Evolutionary conservation across 2,329 filamentous ascomycete genomes (phyloP).

Genomic region (Aspergillus sp.): DNA sequence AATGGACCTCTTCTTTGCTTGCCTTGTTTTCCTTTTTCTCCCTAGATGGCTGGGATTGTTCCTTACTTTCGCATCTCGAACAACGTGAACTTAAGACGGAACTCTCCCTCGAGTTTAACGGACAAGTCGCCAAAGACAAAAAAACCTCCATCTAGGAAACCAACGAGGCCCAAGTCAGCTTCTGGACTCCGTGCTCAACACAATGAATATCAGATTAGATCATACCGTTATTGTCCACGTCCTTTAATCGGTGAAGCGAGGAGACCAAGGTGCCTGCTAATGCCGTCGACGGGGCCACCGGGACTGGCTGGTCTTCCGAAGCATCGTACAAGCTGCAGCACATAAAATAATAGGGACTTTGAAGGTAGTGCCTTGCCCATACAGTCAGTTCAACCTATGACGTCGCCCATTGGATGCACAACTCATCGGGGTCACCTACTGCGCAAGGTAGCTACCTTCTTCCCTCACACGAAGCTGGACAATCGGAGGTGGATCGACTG

Average conservation of each 20-base stretch:
- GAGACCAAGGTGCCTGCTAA: conserved; percentile 68
- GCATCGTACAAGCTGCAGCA: conserved; percentile 48
- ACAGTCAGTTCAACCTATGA: conserved; percentile 8
- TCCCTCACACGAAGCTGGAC: conserved; percentile 57
- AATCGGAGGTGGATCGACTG: conserved; percentile 76
- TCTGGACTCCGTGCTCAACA: not conserved
- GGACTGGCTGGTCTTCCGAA: conserved; percentile 38
- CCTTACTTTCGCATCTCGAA: conserved; percentile 60
- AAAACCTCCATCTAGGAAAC: conserved; percentile 61
- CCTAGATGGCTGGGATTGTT: conserved; percentile 1
- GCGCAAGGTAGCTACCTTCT: conserved; percentile 43
- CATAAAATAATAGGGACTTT: conserved; percentile 59
- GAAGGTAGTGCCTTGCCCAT: conserved; percentile 48
- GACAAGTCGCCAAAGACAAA: conserved; percentile 90
- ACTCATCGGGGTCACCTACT: conserved; percentile 43
- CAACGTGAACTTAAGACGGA: conserved; percentile 66
- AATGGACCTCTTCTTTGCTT: not conserved
- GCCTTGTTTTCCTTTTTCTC: not conserved
- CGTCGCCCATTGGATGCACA: too few species aligned
- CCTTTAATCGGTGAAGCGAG: conserved; percentile 73
- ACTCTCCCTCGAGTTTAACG: conserved; percentile 64
- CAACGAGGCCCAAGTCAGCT: conserved; percentile 3
- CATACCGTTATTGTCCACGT: conserved; percentile 57
- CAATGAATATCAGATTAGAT: conserved; percentile 5
- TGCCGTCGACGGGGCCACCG: conserved; percentile 42